Conservation (phyloP, 2,329 filamentous ascomycete genomes). For the Epichloe coenophiala region DNA sequence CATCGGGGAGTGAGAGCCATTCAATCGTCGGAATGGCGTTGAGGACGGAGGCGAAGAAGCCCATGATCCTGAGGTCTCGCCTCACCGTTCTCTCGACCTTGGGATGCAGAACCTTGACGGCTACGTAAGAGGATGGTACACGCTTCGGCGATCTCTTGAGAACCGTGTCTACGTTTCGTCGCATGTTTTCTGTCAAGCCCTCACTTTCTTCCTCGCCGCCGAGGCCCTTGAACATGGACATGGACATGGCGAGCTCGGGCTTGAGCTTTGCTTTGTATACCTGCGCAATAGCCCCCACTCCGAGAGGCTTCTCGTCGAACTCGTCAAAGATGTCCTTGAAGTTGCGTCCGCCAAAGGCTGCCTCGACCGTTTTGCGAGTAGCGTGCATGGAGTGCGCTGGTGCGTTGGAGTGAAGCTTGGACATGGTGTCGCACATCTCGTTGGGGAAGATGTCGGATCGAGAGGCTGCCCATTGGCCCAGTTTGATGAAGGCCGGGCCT, state of each 20-base stretch:
- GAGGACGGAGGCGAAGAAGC: slow-evolving; percentile 71
- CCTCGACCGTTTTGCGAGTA: slow-evolving; percentile 66
- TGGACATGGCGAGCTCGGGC: slow-evolving; percentile 54
- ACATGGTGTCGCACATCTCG: slow-evolving; percentile 88
- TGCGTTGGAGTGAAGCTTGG: slow-evolving; percentile 84
- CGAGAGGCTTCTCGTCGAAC: slow-evolving; percentile 78
- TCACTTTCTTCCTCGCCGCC: slow-evolving; percentile 28
- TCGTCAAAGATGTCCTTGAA: slow-evolving; percentile 96
- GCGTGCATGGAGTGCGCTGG: slow-evolving; percentile 75
- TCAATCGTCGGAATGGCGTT: slow-evolving; percentile 88
- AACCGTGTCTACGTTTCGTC: slow-evolving; percentile 70
- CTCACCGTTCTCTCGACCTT: slow-evolving; percentile 78
- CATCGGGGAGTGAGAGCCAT: slow-evolving; percentile 91
- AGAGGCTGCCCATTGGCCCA: slow-evolving; percentile 97
- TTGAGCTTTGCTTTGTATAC: slow-evolving; percentile 94
- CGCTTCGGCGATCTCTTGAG: slow-evolving; percentile 76
- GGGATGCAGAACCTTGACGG: slow-evolving; percentile 90
- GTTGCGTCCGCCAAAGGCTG: slow-evolving; percentile 63
- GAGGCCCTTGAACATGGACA: slow-evolving; percentile 41
- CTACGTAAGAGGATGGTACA: slow-evolving; percentile 84
- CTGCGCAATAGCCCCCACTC: slow-evolving; percentile 92
- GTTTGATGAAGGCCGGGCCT: slow-evolving; percentile 94
- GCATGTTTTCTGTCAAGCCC: slow-evolving; percentile 55
- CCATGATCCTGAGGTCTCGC: slow-evolving; percentile 90
- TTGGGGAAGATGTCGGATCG: slow-evolving; percentile 91